Base-by-base conservation (phyloP, 2,329 filamentous ascomycete genomes). In the Claviceps spartinae region DNA sequence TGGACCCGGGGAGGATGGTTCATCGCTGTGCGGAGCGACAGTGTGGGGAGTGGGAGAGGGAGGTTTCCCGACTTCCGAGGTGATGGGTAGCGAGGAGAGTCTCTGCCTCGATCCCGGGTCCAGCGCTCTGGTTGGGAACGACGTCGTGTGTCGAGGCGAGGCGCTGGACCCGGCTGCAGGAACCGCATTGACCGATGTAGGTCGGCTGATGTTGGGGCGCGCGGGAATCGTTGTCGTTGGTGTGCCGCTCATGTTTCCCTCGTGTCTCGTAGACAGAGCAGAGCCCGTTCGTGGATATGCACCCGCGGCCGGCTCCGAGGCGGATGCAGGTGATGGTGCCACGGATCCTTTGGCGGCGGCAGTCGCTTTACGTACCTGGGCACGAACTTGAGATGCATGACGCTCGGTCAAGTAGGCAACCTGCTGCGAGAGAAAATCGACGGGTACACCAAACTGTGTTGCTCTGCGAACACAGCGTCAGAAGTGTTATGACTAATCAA, bases 341-440 rank as follows among this genome's bases (percentile, higher is more conserved):
- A 73, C 68, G 3, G 80, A 80, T 52, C 76, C 76, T 50, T 76
- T 74, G 22, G 73, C 74, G 3, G 75, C 74, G 6, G 76, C 76
- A 2, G 78, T 81, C 44, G 83, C 81, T 63, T 85, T 93, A 55
- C 86, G 82, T 73, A 97, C 88, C 69, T 96, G 89, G 20, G 86
- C 89, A 58, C 88, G 82, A 47, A 97, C 87, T 65, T 96, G 88
- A 0, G 87, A 86, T 30, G 94, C 79, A 69, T 97, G 88, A 49
- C 87, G 78, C 65, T 97, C 90, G 63, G 93, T 95, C 5, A 97
- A 79, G 79, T 89, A 95, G 66, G 88, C 89, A 56, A 89, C 89
- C 68, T 98, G 89, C 64, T 95, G 88, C 16, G 96, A 79, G 36
- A 98, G 77, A 62, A 97, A 97, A 42, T 88, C 78, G 53, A 94